phyloP scores from a whole-genome alignment of 2,329 filamentous ascomycete species.

The Ascochyta koolunga region DNA sequence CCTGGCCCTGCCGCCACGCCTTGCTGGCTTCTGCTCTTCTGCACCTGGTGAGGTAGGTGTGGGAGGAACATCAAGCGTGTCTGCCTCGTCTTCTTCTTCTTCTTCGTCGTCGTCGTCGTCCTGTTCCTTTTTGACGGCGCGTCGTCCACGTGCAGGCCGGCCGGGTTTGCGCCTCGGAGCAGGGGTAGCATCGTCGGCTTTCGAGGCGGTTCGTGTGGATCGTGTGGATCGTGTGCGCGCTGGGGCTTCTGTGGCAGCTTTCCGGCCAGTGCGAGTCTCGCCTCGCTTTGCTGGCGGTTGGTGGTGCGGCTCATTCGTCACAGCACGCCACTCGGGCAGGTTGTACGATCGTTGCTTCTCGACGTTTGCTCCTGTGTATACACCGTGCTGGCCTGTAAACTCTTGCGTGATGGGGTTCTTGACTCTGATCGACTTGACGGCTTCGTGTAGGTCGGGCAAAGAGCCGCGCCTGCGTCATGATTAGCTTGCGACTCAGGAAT shows the following conservation, averaged over 20 bases:
- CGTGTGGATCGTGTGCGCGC: constrained; percentile 43
- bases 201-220: constrained; percentile 41
- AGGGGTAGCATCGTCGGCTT: constrained; percentile 41
- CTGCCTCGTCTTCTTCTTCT: constrained; percentile 42
- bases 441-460: constrained; percentile 78
- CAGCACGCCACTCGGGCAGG: constrained; percentile 89
- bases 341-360: constrained; percentile 97
- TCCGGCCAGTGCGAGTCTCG: constrained; percentile 64
- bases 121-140: constrained; percentile 28
- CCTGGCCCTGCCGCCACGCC: constrained; percentile 31
- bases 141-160: constrained; percentile 49
- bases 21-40: constrained; percentile 46
- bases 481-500: not conserved
- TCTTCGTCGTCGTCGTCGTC: constrained; percentile 46
- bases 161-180: constrained; percentile 57
- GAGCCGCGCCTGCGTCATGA: constrained; percentile 62
- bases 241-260: constrained; percentile 46
- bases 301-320: constrained; percentile 94
- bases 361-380: constrained; percentile 96
- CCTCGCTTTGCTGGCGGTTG: constrained; percentile 92
- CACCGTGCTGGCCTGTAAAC: constrained; percentile 93
- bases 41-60: constrained; percentile 53
- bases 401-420: constrained; percentile 98
- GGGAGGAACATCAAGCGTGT: constrained; percentile 45
- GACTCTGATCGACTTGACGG: constrained; percentile 89